Conservation (phyloP, 176 grass and related monocot species). For the Eleusine coracana region DNA sequence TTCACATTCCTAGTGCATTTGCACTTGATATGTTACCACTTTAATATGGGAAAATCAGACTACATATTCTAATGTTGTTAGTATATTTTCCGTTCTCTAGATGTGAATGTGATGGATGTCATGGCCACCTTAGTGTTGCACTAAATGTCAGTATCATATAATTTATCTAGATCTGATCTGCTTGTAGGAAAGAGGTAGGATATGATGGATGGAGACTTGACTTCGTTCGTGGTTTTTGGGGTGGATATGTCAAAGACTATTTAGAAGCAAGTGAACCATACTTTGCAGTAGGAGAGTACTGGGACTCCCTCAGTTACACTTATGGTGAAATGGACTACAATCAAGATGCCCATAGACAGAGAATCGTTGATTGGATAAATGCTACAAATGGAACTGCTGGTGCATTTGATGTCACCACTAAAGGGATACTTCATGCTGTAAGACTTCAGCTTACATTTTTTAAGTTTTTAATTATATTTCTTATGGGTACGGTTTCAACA, state of each 20-base stretch:
- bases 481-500: background rate
- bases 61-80: background rate
- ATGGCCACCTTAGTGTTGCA: background rate
- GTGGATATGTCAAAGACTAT: conserved; percentile 98
- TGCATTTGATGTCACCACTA: conserved; percentile 98
- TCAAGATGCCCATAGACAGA: conserved; percentile 96
- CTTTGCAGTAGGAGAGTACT: conserved; percentile 98
- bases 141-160: conserved; percentile 7
- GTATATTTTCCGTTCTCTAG: background rate
- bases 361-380: conserved; percentile 99
- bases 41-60: background rate
- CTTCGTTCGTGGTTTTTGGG: conserved; percentile 99
- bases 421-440: conserved; percentile 96
- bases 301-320: conserved; percentile 99
- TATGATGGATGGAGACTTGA: conserved; percentile 99
- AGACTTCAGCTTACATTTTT: conserved; percentile 39
- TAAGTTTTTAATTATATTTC: background rate
- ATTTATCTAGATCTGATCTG: conserved; percentile 21
- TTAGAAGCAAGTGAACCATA: conserved; percentile 82
- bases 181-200: conserved; percentile 85
- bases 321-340: conserved; percentile 98
- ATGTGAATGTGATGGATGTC: background rate
- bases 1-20: conserved; percentile 10
- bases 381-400: conserved; percentile 83
- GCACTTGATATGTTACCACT: background rate